These are phyloP conservation scores for Thuja plicata DNA, from an alignment of 83 land plant species.

Conservation along the genomic window DNA sequence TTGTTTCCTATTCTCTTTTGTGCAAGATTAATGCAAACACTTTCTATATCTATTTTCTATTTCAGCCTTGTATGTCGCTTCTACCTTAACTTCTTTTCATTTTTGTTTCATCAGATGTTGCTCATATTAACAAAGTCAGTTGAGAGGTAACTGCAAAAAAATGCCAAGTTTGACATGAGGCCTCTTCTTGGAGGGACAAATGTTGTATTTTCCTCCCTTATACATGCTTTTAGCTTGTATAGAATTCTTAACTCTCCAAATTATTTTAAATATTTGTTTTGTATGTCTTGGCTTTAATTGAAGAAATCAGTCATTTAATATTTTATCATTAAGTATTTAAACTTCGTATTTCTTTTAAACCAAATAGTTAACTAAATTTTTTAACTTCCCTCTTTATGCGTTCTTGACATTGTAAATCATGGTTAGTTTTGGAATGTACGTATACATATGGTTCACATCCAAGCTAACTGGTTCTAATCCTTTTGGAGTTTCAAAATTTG, in stretches of 20 bases:
- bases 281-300: not conserved
- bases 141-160: slow-evolving; percentile 50
- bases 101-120: slow-evolving; percentile 26
- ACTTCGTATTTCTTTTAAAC: not conserved
- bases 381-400: not conserved
- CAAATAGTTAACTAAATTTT: not conserved
- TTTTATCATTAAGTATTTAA: not conserved
- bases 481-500: not conserved
- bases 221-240: slow-evolving; percentile 56
- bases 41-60: not conserved
- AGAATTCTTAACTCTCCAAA: slow-evolving; percentile 6
- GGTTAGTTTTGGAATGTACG: no score
- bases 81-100: not conserved
- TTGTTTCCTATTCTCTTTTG: not conserved
- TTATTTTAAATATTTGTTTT: slow-evolving; percentile 9
- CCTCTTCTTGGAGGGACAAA: slow-evolving; percentile 58
- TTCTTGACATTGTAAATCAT: not conserved
- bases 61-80: not conserved
- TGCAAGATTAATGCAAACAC: not conserved
- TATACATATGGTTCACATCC: not conserved
- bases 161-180: slow-evolving; percentile 55
- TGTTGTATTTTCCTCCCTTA: slow-evolving; percentile 42
- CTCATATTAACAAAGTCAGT: slow-evolving; percentile 51
- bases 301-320: not conserved
- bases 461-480: not conserved